Evolutionary conservation across 2,329 filamentous ascomycete genomes (phyloP).

Genomic region (Alternaria postmessia): DNA sequence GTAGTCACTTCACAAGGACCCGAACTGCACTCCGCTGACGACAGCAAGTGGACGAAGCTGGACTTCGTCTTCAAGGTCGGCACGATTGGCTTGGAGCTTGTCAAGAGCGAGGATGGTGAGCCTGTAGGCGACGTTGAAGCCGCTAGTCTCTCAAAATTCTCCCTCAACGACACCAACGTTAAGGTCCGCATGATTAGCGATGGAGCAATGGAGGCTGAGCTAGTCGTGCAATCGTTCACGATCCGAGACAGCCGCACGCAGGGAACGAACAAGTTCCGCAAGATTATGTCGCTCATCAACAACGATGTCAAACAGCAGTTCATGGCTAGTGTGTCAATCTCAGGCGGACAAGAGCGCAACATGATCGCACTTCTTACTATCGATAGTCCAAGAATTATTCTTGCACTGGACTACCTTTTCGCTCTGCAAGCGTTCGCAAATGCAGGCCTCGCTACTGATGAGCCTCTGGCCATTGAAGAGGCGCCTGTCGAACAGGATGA

Average conservation of each 20-base stretch:
- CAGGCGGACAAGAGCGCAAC: slow-evolving; percentile 79
- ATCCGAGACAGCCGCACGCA: slow-evolving; percentile 89
- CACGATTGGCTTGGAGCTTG: slow-evolving; percentile 86
- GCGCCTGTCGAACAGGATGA: slow-evolving; percentile 58
- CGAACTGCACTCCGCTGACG: slow-evolving; percentile 72
- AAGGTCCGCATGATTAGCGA: slow-evolving; percentile 95
- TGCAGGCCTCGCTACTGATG: slow-evolving; percentile 67
- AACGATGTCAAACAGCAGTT: slow-evolving; percentile 92
- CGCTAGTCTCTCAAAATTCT: slow-evolving; percentile 91
- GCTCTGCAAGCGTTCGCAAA: slow-evolving; percentile 85
- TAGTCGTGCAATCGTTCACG: slow-evolving; percentile 92
- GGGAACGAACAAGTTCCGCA: slow-evolving; percentile 94
- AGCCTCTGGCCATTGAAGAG: slow-evolving; percentile 69
- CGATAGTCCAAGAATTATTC: slow-evolving; percentile 92
- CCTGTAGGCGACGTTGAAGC: slow-evolving; percentile 81
- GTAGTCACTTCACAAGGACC: slow-evolving; percentile 62
- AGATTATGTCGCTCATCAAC: slow-evolving; percentile 97
- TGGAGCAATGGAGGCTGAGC: slow-evolving; percentile 87
- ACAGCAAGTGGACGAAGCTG: slow-evolving; percentile 84
- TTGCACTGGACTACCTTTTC: slow-evolving; percentile 95
- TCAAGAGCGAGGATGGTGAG: slow-evolving; percentile 76
- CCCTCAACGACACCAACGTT: slow-evolving; percentile 87
- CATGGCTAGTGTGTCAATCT: slow-evolving; percentile 96
- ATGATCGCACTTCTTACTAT: slow-evolving; percentile 92
- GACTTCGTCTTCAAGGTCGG: slow-evolving; percentile 91